These are phyloP conservation scores for Fraxinus greggii DNA, from an alignment of 305 asterid genomes.

Conservation along the genomic window DNA sequence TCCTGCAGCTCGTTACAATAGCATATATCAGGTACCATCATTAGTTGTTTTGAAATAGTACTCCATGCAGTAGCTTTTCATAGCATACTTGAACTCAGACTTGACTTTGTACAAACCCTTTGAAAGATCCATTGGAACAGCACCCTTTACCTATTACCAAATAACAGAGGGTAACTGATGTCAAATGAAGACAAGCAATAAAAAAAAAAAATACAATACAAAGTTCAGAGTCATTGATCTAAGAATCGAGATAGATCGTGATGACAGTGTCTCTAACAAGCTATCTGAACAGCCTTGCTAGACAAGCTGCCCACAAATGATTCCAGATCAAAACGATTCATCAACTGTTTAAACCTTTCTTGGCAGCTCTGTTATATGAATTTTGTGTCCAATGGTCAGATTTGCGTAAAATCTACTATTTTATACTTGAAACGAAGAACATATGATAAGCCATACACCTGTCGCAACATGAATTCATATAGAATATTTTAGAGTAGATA, in stretches of 20 bases:
- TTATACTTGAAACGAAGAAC: neutral
- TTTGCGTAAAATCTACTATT: neutral
- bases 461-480: neutral
- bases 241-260: neutral
- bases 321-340: neutral
- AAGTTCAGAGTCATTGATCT: neutral
- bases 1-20: slow-evolving; percentile 11
- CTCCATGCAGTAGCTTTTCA: slow-evolving; percentile 84
- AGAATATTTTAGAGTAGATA: neutral
- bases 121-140: slow-evolving; percentile 46
- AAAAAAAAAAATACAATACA: neutral
- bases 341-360: neutral
- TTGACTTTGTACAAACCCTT: slow-evolving; percentile 68
- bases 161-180: slow-evolving; percentile 19
- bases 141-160: slow-evolving; percentile 65
- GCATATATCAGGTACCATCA: slow-evolving; percentile 47
- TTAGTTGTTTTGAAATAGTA: slow-evolving; percentile 58
- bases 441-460: neutral
- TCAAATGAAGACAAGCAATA: neutral
- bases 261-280: neutral
- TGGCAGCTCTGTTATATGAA: neutral
- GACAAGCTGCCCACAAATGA: neutral
- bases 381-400: neutral
- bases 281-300: neutral
- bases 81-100: slow-evolving; percentile 73